Evolutionary conservation across 2,329 filamentous ascomycete genomes (phyloP).

Genomic region (Pezicula neosporulosa): DNA sequence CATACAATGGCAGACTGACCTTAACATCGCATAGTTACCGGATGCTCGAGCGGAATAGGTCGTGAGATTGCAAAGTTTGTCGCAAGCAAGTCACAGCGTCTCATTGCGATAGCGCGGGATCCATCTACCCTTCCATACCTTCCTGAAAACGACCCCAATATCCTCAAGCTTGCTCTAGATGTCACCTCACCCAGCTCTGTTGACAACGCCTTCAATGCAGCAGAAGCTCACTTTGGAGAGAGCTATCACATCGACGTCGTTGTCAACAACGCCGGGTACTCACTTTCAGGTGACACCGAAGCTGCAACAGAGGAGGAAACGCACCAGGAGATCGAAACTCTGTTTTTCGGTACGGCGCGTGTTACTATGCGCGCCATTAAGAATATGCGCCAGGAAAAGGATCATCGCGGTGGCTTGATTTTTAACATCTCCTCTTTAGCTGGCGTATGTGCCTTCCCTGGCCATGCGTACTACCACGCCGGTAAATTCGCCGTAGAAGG

Average conservation of each 20-base stretch:
- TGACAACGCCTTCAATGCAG: slow-evolving; percentile 30
- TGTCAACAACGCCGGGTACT: slow-evolving; percentile 59
- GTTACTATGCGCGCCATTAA: slow-evolving; percentile 35
- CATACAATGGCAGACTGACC: background rate
- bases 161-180: slow-evolving; percentile 44
- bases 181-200: slow-evolving; percentile 38
- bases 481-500: slow-evolving; percentile 39
- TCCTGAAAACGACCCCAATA: slow-evolving; percentile 28
- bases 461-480: slow-evolving; percentile 35
- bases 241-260: slow-evolving; percentile 57
- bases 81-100: slow-evolving; percentile 34
- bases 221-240: slow-evolving; percentile 29
- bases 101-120: slow-evolving; percentile 48
- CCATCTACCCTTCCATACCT: slow-evolving; percentile 36
- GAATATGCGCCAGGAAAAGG: slow-evolving; percentile 32
- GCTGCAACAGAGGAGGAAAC: slow-evolving; percentile 29
- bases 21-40: slow-evolving; percentile 35
- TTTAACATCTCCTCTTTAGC: slow-evolving; percentile 38
- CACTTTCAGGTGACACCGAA: slow-evolving; percentile 50
- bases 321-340: slow-evolving; percentile 36
- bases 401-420: slow-evolving; percentile 32
- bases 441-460: slow-evolving; percentile 32
- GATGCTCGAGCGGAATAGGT: slow-evolving; percentile 47
- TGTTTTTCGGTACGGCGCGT: slow-evolving; percentile 39
- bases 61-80: slow-evolving; percentile 34